phyloP scores from a whole-genome alignment of 345 rosid genomes.

The Brassica napus region Da-Ae NC_063452.1:24741001-24741500 shows the following conservation, averaged over 20 bases:
- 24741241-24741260: neutral
- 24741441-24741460: neutral
- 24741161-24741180: neutral
- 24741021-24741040: neutral
- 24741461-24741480: neutral
- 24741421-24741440: neutral
- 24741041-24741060: neutral
- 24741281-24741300: neutral
- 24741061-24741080: too few species aligned
- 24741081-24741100: too few species aligned
- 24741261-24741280: neutral
- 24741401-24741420: neutral
- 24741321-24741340: neutral
- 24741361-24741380: neutral
- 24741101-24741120: too few species aligned
- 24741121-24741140: neutral
- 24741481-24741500: neutral
- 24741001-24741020: neutral
- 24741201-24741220: too few species aligned
- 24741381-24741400: neutral
- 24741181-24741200: too few species aligned
- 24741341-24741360: too few species aligned
- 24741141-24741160: neutral
- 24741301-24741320: neutral
- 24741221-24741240: neutral